Percentiles rank a stretch among this genome's conserved stretches.
Evolutionary conservation across 768 basidiomycete species (phyloP).

Genomic region (Vishniacozyma victoriae): DNA sequence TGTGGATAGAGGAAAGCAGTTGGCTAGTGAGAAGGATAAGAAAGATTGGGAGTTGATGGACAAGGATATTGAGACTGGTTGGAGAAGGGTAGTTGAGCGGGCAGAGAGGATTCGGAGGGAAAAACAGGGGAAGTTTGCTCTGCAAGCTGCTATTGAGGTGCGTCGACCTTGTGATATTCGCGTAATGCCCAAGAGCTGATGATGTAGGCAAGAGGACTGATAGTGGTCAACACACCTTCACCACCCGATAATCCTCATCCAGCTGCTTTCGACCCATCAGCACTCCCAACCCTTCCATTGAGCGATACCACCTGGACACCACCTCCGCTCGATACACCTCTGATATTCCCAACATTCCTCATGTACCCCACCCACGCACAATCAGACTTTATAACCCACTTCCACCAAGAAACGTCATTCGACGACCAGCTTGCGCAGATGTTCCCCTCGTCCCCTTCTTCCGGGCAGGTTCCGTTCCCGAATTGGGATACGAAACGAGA

Average conservation of each 20-base stretch:
- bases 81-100: slow-evolving; percentile 20
- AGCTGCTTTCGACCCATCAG: slow-evolving; percentile 37
- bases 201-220: slow-evolving; percentile 61
- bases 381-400: slow-evolving; percentile 81
- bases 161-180: slow-evolving; percentile 26
- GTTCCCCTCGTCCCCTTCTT: slow-evolving; percentile 55
- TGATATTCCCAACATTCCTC: slow-evolving; percentile 80
- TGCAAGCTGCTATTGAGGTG: slow-evolving; percentile 65
- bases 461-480: slow-evolving; percentile 51
- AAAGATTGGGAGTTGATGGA: slow-evolving; percentile 56
- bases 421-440: slow-evolving; percentile 64
- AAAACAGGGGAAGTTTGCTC: slow-evolving; percentile 52
- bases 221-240: slow-evolving; percentile 31
- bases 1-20: slow-evolving; percentile 54
- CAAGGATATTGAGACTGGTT: slow-evolving; percentile 34
- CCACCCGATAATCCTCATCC: slow-evolving; percentile 48
- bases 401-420: slow-evolving; percentile 79
- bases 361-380: slow-evolving; percentile 84
- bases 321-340: slow-evolving; percentile 54
- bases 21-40: slow-evolving; percentile 13
- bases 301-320: slow-evolving; percentile 51
- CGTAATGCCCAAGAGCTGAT: slow-evolving; percentile 4
- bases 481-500: slow-evolving; percentile 70
- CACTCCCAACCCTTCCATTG: slow-evolving; percentile 14
- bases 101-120: slow-evolving; percentile 50